Evolutionary conservation across 306 rosid species (phyloP).

Genomic region (Cicer yamashitae): DNA sequence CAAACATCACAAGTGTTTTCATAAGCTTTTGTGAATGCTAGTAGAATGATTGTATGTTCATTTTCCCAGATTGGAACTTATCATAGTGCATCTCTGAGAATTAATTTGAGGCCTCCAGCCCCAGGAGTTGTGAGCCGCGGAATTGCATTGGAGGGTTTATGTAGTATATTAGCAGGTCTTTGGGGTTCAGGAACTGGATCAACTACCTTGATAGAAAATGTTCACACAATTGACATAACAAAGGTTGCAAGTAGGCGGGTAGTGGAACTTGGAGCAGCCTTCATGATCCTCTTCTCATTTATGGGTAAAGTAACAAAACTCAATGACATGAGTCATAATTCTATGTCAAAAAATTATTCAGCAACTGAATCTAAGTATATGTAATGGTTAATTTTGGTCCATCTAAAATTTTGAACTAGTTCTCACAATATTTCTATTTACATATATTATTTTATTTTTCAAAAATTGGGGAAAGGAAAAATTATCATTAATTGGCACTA

Average conservation of each 20-base stretch:
- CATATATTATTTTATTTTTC: too few species aligned
- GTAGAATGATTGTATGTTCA: conserved; percentile 8
- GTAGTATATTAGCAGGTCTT: conserved; percentile 86
- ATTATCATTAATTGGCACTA: too few species aligned
- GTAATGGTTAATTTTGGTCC: neutral
- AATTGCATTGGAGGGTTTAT: conserved; percentile 92
- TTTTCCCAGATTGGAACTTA: conserved; percentile 84
- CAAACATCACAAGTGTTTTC: too few species aligned
- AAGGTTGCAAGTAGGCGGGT: conserved; percentile 83
- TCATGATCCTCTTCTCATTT: conserved; percentile 77
- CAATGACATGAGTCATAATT: neutral
- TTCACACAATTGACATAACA: conserved; percentile 76
- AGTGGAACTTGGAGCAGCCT: conserved; percentile 76
- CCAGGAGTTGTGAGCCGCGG: conserved; percentile 89
- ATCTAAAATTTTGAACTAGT: too few species aligned
- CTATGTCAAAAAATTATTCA: conserved; percentile 6
- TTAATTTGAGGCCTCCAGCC: conserved; percentile 72
- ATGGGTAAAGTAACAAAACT: conserved; percentile 60
- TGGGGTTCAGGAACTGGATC: conserved; percentile 99
- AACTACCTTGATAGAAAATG: conserved; percentile 91
- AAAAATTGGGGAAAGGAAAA: too few species aligned
- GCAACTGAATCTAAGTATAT: neutral
- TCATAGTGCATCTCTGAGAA: conserved; percentile 62
- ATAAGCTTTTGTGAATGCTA: too few species aligned
- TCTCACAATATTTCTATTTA: too few species aligned